Evolutionary conservation across 2,329 filamentous ascomycete species (phyloP).

Genomic region (Arthroderma uncinatum): DNA sequence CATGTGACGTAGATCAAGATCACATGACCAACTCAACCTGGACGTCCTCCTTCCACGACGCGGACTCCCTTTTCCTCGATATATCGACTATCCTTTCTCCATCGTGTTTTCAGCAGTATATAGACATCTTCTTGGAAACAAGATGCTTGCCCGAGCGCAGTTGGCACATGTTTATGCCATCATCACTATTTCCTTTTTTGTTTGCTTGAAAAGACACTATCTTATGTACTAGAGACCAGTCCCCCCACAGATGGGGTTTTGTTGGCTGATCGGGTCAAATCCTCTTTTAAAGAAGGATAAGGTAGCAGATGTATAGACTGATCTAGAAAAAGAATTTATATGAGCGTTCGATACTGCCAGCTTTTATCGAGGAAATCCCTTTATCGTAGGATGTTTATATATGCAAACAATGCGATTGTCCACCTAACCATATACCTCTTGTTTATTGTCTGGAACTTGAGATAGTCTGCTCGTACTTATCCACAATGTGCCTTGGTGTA

Average conservation of each 20-base stretch:
- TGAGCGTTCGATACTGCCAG: not conserved
- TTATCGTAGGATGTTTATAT: no score
- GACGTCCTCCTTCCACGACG: not conserved
- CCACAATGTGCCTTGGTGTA: no score
- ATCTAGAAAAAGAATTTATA: not conserved
- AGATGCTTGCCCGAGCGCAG: constrained; percentile 9
- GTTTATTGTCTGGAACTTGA: not conserved
- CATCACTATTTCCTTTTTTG: not conserved
- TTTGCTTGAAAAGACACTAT: not conserved
- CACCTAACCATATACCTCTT: not conserved
- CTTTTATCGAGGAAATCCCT: no score
- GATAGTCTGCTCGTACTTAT: no score
- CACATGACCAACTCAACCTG: not conserved
- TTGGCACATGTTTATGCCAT: not conserved
- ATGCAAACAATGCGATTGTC: not conserved
- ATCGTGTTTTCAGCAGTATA: not conserved
- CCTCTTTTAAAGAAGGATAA: not conserved
- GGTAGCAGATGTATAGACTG: not conserved
- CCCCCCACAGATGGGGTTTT: not conserved
- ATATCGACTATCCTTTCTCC: not conserved
- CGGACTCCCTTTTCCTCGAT: not conserved
- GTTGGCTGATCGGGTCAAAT: not conserved
- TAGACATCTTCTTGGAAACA: constrained; percentile 6
- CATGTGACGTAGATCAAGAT: not conserved
- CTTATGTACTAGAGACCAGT: no score